phyloP scores from a whole-genome alignment of 495 filamentous ascomycete species.

The Durotheca rogersii region DNA sequence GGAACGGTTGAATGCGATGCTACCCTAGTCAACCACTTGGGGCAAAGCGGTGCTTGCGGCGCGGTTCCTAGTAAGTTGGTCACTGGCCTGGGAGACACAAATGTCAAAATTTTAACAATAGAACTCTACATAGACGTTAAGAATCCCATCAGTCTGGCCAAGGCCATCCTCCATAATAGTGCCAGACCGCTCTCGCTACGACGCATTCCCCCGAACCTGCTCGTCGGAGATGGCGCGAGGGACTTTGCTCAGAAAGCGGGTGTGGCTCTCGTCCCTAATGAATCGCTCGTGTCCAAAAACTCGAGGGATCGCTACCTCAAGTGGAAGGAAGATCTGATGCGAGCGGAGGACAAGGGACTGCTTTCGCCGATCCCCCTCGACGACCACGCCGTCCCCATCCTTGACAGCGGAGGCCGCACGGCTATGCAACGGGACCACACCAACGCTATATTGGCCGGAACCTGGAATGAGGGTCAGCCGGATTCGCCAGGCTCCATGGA shows the following conservation, averaged over 20 bases:
- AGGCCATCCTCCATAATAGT: constrained; percentile 74
- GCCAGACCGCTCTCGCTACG: constrained; percentile 71
- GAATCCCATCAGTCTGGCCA: constrained; percentile 88
- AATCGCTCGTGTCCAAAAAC: constrained; percentile 70
- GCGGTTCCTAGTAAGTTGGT: constrained; percentile 74
- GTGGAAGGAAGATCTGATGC: constrained; percentile 74
- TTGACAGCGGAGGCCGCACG: constrained; percentile 23
- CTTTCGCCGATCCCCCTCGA: constrained; percentile 18
- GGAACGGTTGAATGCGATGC: constrained; percentile 94
- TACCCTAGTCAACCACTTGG: constrained; percentile 83
- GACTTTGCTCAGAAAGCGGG: constrained; percentile 80
- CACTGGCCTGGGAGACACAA: too few species aligned
- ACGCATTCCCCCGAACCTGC: constrained; percentile 88
- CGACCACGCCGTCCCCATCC: constrained; percentile 20
- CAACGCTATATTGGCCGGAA: constrained; percentile 53
- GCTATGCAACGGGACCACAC: constrained; percentile 46
- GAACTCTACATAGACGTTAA: constrained; percentile 67
- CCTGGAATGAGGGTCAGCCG: constrained; percentile 62
- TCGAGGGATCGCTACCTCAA: constrained; percentile 70
- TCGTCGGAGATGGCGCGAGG: constrained; percentile 79
- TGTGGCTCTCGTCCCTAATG: constrained; percentile 65
- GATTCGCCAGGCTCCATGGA: constrained; percentile 43
- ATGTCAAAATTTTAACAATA: constrained; percentile 3
- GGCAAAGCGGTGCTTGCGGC: constrained; percentile 88
- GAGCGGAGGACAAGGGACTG: constrained; percentile 44